Base-by-base conservation (phyloP, 352 stramenopile genomes). In the Halophytophthora batemanensis region DNA sequence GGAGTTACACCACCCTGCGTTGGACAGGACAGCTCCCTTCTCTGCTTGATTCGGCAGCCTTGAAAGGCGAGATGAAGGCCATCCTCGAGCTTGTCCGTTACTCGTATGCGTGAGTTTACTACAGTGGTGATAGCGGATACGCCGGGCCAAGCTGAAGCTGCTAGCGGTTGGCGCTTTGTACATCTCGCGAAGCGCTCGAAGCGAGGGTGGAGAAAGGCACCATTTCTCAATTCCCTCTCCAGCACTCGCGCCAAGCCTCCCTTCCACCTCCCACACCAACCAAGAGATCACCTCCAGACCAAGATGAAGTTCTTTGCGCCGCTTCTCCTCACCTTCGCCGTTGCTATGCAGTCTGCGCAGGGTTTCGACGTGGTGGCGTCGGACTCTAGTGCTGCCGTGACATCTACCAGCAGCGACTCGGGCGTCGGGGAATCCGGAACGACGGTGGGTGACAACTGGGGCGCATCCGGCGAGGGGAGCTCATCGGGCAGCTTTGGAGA, bases 261-360 rank as follows among this genome's bases (percentile, higher is more conserved):
- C 19, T 36, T 47, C 34, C 35, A 14, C 41, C 34, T 5, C 35
- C 41, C n/a, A 19, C 41, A 34, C 19, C 41, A 36, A 34, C 21
- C 31, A 47, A 29, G 10, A 18, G 28, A 37, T 31, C 35, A 37
- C 23, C 19, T 33, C 12, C 45, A 29, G 23, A 12, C 14, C 12
- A 44, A 44, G 6, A 77, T 77, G 67, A 77, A 73, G 49, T 59
- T 73, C 50, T 35, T 65, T 29, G 59, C 60, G 15, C 45, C 63
- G 17, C 47, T 73, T 25, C 29, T 77, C 28, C 29, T 72, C 21
- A 52, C 55, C n/a, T 15, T 70, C 39, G 48, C 40, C 8, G 42
- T 76, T 31, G 35, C 50, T 49, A 37, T 61, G 18, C 37, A 45
- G 18, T 17, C 29, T 25, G n/a, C 11, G 14, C 25, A 45, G 33